phyloP scores from a whole-genome alignment of 805 yeast genomes.

The Lachancea cidri region DNA sequence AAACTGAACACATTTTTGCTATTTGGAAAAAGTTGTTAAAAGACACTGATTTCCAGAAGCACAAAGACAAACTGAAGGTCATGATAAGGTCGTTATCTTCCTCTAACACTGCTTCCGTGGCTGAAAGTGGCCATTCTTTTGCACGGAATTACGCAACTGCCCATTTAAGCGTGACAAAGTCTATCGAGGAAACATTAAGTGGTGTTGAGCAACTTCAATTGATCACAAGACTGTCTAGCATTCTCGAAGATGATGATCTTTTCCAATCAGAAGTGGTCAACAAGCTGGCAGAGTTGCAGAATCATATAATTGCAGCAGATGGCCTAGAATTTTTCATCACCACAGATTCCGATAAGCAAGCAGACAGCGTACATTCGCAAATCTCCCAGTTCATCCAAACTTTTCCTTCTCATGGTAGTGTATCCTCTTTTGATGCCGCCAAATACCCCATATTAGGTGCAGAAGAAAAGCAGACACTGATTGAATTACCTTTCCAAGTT shows the following conservation, averaged over 20 bases:
- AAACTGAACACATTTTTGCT: slow-evolving; percentile 53
- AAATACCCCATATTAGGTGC: slow-evolving; percentile 5
- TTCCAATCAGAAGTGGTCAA: slow-evolving; percentile 59
- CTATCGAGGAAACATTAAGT: slow-evolving; percentile 54
- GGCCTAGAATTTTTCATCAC: slow-evolving; percentile 52
- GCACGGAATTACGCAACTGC: slow-evolving; percentile 69
- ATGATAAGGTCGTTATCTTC: slow-evolving; percentile 70
- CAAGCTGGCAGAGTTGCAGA: slow-evolving; percentile 48
- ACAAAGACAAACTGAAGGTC: slow-evolving; percentile 63
- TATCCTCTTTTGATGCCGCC: slow-evolving; percentile 5
- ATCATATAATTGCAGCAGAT: slow-evolving; percentile 38
- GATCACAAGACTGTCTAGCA: slow-evolving; percentile 51
- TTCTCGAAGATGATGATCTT: slow-evolving; percentile 44
- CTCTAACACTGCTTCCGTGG: slow-evolving; percentile 71
- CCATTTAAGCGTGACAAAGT: slow-evolving; percentile 52
- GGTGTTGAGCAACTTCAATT: slow-evolving; percentile 80
- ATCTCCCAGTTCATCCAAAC: slow-evolving; percentile 28
- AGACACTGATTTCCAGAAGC: slow-evolving; percentile 58
- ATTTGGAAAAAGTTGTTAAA: slow-evolving; percentile 65
- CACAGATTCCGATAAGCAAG: slow-evolving; percentile 43
- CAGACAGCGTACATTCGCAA: slow-evolving; percentile 19
- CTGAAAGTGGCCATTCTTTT: slow-evolving; percentile 83
- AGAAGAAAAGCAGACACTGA: slow-evolving; percentile 37
- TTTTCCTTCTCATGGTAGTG: slow-evolving; percentile 19
- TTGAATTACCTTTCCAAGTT: slow-evolving; percentile 83